Base-by-base conservation (phyloP, 148 eudicot genomes). In the Diospyros lotus region DNA sequence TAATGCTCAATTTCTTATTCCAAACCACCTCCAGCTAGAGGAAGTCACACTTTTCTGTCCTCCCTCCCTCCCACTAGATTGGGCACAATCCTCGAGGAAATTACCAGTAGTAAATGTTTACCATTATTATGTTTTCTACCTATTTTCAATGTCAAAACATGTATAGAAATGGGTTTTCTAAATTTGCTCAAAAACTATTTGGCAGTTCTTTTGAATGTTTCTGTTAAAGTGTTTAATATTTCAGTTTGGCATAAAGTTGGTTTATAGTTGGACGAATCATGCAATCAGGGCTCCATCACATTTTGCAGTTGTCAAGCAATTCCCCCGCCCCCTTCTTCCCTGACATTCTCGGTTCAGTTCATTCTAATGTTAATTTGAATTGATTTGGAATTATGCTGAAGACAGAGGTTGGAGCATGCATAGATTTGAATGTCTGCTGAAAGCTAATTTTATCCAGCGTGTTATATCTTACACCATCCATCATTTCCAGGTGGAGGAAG, bases 401-500 rank as follows among this genome's bases (percentile, higher is more conserved):
- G 63, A 5, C 2, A 54, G 44, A 28, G 45, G 2, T 10, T 50
- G 43, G 39, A 6, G 14, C 9, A 2, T 6, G 6, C 40, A 6
- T 6, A 68, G n/a, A 52, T 52, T 69, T 68, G 58, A 50, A 68
- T n/a, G 5, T 68, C 71, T 14, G 39, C 56, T 50, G 7, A 50
- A 9, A 10, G 56, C 71, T 48, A 28, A 50, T 2, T 10, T 41
- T 69, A 39, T 17, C 56, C 59, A 53, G n/a, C 17, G 39, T 15
- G 9, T 40, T 15, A 56, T 42, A 6, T 72, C 15, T 59, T 50
- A 39, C 46, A 4, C 48, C 52, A 17, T 3, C 76, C 64, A 9
- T 58, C 73, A 43, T 81, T 64, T 81, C 72, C 82, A 95, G 98
- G 94, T 85, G 70, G 97, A 90, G 80, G 92, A 90, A 86, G 83